Conservation (phyloP, 495 filamentous ascomycete species). For the Margaritispora aquatica region DNA sequence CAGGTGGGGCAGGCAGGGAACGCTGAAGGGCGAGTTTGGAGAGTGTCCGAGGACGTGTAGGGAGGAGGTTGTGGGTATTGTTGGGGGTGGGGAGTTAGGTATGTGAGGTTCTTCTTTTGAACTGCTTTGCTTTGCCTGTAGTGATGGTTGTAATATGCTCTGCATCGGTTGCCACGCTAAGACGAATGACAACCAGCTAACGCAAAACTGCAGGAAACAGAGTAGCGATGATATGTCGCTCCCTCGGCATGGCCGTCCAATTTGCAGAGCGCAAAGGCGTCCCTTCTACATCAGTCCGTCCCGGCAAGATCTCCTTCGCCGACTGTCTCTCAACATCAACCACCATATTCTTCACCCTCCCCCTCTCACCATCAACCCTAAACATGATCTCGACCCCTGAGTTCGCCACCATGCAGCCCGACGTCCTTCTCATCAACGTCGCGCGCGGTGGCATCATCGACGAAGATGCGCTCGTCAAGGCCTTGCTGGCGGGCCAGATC, state of each 20-base stretch:
- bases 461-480: conserved; percentile 41
- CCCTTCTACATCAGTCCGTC: conserved; percentile 12
- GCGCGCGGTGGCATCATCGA: conserved; percentile 52
- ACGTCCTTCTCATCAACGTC: conserved; percentile 49
- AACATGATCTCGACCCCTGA: conserved; percentile 41
- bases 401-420: conserved; percentile 39
- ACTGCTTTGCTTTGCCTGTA: background rate
- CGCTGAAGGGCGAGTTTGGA: conserved; percentile 29
- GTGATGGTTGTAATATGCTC: background rate
- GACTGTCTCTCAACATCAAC: conserved; percentile 33
- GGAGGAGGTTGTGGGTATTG: conserved; percentile 39
- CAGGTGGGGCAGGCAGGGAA: conserved; percentile 24
- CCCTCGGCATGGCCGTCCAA: conserved; percentile 46
- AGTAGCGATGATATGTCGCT: conserved; percentile 25
- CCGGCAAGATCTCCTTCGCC: conserved; percentile 13
- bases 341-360: conserved; percentile 42
- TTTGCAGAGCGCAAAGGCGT: conserved; percentile 43
- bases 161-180: background rate
- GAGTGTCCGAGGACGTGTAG: conserved; percentile 31
- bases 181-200: background rate
- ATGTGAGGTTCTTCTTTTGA: background rate
- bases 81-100: conserved; percentile 49
- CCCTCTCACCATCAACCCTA: conserved; percentile 34
- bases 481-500: conserved; percentile 39
- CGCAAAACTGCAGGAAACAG: conserved; percentile 18